Base-by-base conservation (phyloP, 2,329 filamentous ascomycete species). In the Fusarium lateritium region DNA sequence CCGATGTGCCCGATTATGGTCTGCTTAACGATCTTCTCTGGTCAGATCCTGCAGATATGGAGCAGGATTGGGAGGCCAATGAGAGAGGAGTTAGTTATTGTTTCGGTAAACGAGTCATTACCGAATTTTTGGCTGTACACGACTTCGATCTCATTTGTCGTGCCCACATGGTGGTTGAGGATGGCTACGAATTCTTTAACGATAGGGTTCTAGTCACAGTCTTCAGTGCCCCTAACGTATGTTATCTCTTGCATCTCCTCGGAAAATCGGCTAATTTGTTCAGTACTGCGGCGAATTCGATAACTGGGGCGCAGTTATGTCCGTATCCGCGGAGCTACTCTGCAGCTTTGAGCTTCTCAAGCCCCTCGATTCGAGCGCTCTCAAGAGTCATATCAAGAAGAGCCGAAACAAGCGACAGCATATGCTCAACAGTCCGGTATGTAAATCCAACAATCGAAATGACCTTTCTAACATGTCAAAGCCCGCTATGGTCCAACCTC, bases 341-440 rank as follows among this genome's bases (percentile, higher is more conserved):
- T 99, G 96, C 83, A 98, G 94, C 78, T 99, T 99, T 77, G 96
- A 99, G 81, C 86, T 99, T 17, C 86, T 99, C 64, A 99, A 99
- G 80, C 96, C 96, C 9, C 86, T 99, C 46, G 96, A 99, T 80
- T 98, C 94, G 14, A 97, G 93, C 74, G 95, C 95, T 34, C 85
- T 99, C 66, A 99, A 99, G 87, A 98, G 92, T 74, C 96, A 99
- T 78, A 99, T 99, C 81, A 99, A 99, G 85, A 98, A 98, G 84
- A 94, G 94, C 66, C 88, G 94, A 65, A 97, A 94, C 82, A 97
- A 97, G 85, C 88, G 95, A 65, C 94, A 97, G 80, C 95, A 91
- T 81, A 97, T 97, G 88, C 86, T 98, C 63, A 98, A 97, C 85
- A 97, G 94, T 84, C 95, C 95, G 78, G 94, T 97, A 90, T 83